Percentiles rank a stretch among this genome's conserved stretches.
These are phyloP conservation scores for Lodderomyces pseudojiufengensis DNA, from an alignment of 1,139 yeast genomes.

Conservation along the genomic window DNA sequence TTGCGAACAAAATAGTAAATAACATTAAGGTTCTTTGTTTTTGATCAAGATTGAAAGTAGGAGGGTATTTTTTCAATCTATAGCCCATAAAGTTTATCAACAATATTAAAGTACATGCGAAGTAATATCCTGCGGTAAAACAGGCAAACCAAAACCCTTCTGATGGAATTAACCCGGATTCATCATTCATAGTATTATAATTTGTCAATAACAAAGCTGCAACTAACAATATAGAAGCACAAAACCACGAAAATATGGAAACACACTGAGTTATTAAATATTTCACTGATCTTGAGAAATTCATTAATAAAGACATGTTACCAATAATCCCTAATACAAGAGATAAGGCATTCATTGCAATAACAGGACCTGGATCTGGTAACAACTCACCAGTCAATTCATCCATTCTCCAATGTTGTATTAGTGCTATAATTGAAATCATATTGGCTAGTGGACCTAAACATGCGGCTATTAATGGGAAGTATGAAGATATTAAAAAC, in stretches of 20 bases:
- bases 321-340: slow-evolving; percentile 63
- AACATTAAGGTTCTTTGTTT: slow-evolving; percentile 71
- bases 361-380: slow-evolving; percentile 37
- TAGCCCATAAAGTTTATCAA: slow-evolving; percentile 61
- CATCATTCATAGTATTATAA: slow-evolving; percentile 13
- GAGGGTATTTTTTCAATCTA: slow-evolving; percentile 55
- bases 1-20: slow-evolving; percentile 59
- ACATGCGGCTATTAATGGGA: slow-evolving; percentile 74
- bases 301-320: slow-evolving; percentile 60
- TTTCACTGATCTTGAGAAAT: slow-evolving; percentile 56
- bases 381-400: slow-evolving; percentile 20
- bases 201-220: slow-evolving; percentile 40
- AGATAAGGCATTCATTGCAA: slow-evolving; percentile 57
- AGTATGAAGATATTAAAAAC: slow-evolving; percentile 60
- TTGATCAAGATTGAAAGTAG: slow-evolving; percentile 60
- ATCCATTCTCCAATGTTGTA: slow-evolving; percentile 60
- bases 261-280: slow-evolving; percentile 58
- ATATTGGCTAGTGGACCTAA: slow-evolving; percentile 75
- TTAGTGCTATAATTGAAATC: slow-evolving; percentile 67
- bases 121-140: slow-evolving; percentile 59
- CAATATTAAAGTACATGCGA: slow-evolving; percentile 50
- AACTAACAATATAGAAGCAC: slow-evolving; percentile 52
- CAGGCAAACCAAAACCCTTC: slow-evolving; percentile 80
- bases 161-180: slow-evolving; percentile 27
- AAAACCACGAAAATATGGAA: slow-evolving; percentile 60